Evolutionary conservation across 306 rosid genomes (phyloP), one percentile per base, ranked within the genome.

Genomic region (Ormosia emarginata): DNA sequence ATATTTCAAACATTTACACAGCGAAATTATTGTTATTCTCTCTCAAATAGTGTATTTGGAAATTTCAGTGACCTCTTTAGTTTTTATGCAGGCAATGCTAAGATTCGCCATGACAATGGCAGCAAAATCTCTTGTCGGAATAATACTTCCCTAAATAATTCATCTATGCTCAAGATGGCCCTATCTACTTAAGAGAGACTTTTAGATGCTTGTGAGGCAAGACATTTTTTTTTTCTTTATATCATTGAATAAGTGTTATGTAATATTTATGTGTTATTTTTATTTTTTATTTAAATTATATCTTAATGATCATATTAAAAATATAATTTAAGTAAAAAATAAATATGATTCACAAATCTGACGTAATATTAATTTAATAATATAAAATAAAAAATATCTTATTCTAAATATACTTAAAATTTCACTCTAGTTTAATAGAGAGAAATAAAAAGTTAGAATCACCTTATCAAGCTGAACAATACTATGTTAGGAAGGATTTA

Each of bases 101-200:
- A 81, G 74, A 81, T 81, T 81, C 79, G 17, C 67, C 65, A 17
- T 73, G n/a, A 73, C 72, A 47, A 7, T 58, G 36, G 71, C 62
- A 44, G 59, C 74, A 73, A 81, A 50, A 81, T 81, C 75, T 64
- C 39, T 18, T 72, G 79, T 81, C 59, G 47, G 74, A 81, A 81
- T 40, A 68, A 79, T 68, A 40, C 17, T 29, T 79, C 43, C 74
- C 65, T 41, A 56, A 70, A 70, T 34, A 70, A 79, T 46, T 79
- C 33, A 70, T 59, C 78, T 11, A 46, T 43, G 40, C 68, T 43
- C 55, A 58, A 79, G 50, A 59, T 79, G 67, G 33, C 43, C 17
- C 64, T 36, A 47, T 71, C 40, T 58, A 33, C 71, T 46, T 46
- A 11, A 40, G 24, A 24, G 24, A 24, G 24, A 24, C 1, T 24